Evolutionary conservation across 345 rosid species (phyloP), one percentile per base, ranked within the genome.

Genomic region (Syzygium jambos): DNA sequence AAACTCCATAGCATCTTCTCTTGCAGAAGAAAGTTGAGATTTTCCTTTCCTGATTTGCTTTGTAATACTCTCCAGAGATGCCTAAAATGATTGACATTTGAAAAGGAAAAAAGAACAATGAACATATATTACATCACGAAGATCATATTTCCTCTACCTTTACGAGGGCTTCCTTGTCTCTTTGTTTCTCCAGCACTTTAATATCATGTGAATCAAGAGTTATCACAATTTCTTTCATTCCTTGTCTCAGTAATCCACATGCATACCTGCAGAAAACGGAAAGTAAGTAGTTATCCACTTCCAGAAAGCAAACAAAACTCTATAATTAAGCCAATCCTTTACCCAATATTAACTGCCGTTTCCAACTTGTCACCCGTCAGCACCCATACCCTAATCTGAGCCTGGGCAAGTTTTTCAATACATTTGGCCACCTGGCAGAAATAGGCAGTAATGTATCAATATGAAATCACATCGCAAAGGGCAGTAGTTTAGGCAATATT

Each of bases 311-410:
- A 73, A 85, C 55, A 7, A 52, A 86, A 34, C 0, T 34, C 9
- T 29, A 27, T 1, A 21, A 65, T 86, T 68, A 87, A 19, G 59
- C 86, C 88, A 29, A 73, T 27, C 12, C n/a, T 85, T 9, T 95
- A 96, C 98, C 99, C 99, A 5, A 96, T 96, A 91, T 96, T 97
- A 78, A 97, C 88, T 5, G 98, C 99, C 1, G 99, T 96, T 92
- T 96, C 99, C 89, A 93, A 93, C 93, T 95, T 96, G 89, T 97
- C 99, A 0, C 99, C 98, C 0, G 99, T 97, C 90, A 97, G 89
- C 86, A 97, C 93, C 99, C 99, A 97, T 92, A 97, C 86, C 89
- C 93, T 94, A 22, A 97, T 91, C 87, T 94, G 93, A 57, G 98
- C 98, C 87, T 49, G 90, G n/a, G 98, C 95, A 87, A 97, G 96